Base-by-base conservation (phyloP, 495 filamentous ascomycete species). In the Tetracladium marchalianum region DNA sequence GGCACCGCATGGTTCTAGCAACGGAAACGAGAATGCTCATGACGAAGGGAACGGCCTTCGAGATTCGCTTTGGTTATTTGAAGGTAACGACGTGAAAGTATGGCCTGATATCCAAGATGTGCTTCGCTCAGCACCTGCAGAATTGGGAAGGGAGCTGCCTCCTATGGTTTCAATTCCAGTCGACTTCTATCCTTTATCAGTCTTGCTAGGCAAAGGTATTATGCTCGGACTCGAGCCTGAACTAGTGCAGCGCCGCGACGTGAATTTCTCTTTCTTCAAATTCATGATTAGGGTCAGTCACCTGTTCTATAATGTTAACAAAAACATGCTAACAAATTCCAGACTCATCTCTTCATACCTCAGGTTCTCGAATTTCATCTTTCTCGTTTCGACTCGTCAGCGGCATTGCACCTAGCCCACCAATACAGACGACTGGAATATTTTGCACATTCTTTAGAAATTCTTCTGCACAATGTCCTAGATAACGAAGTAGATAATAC, bases 171-270 rank as follows among this genome's bases (percentile, higher is more conserved):
- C 75, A 11, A 72, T 89, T 24, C 63, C 72, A 4, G 63, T 81
- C 9, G 93, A 99, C 60, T 97, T 99, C 62, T 97, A 95, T 61
- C 93, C 93, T 2, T 67, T 95, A n/a, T 92, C 90, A 1, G 72
- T 88, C 0, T 66, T 95, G 0, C 62, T 94, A 12, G 76, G 76
- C 41, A 95, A 94, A 57, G 90, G 85, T 1, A 85, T 99, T 47
- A 70, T 95, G 5, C 68, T 97, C 19, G 93, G 92, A 2, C 76
- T 97, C 19, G 93, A 99, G 56, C 77, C 89, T 5, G 93, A 99
- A 48, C 71, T 96, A 46, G 80, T 90, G 32, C 92, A 97, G 62
- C 77, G 93, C 31, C 80, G 88, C 35, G 90, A 99, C 64, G 70
- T 90, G 36, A 85, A 75, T 42, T 96, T 96, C 63, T 84, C 88